Base-by-base conservation (phyloP, 75 land plant genomes). In the Pinus albicaulis region DNA sequence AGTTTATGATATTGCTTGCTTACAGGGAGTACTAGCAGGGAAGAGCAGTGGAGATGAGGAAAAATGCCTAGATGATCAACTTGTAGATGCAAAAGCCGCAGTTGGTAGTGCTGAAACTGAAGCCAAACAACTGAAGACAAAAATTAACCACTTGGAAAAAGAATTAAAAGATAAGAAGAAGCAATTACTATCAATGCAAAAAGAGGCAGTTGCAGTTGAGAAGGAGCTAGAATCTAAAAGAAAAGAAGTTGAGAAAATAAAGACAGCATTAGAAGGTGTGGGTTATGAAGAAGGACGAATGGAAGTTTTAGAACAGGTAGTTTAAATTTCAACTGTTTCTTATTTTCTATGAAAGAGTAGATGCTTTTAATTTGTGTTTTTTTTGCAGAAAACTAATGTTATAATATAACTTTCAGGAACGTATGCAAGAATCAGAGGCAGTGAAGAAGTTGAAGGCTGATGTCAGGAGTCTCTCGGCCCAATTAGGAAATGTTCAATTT, bases 61-160 rank as follows among this genome's bases (percentile, higher is more conserved):
- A 63, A 98, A 95, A 81, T 91, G 96, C 65, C 88, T 98, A 55
- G 99, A 94, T 77, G 99, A 98, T 77, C 98, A 98, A 73, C 87
- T 98, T 11, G 81, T 74, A 63, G 99, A 98, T 85, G 94, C 98
- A 64, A 98, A 95, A 76, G 88, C 95, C 62, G 92, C 98, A 34
- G 96, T 90, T 79, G 99, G 99, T 48, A 80, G 71, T 65, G 88
- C 94, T 34, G 92, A 87, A 74, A 88, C 94, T 15, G 92, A 95
- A 78, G 58, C 86, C 31, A 92, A 95, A 78, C 99, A 98, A 76
- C 72, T 89, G 41, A 84, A 86, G 71, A 95, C 92, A n/a, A 93
- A 86, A 86, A 92, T 95, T 52, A 82, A 71, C 44, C 99, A 91
- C 80, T 80, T 81, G 75, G 98, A 95, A 69, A 95, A 91, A 74